Evolutionary conservation across 179 eudicot genomes (phyloP), one percentile per base, ranked within the genome.

Genomic region (Beta macrorhiza): DNA sequence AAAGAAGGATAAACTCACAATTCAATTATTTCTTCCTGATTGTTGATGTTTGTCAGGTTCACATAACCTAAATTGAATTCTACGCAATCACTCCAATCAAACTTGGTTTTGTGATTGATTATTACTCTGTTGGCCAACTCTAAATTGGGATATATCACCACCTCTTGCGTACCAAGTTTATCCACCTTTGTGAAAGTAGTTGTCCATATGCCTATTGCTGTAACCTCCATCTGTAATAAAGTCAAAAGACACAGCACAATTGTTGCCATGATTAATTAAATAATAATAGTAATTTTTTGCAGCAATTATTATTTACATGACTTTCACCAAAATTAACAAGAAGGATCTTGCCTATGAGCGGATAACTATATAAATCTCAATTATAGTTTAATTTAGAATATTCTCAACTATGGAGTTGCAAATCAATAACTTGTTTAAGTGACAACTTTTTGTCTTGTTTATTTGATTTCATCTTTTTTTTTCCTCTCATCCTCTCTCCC

Each of bases 121-220:
- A 84, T 61, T 12, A 57, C 29, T 49, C 65, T 81, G 20, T 5
- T 67, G 32, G 81, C 72, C 17, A 84, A 29, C 14, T 71, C 51
- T 22, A 73, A 32, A 70, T 81, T 84, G 20, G 84, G 86, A 44
- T 73, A 74, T 32, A 81, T 69, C 42, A 81, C 75, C 20, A 69
- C 77, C 70, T 67, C 63, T 62, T 65, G 22, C 12, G 25, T n/a
- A 44, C 78, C 78, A 5, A 17, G 2, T 0, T 32, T 29, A 25
- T 59, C 67, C 22, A 84, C 63, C 11, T 49, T 77, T 6, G 64
- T 49, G 65, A 81, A 84, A 13, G 79, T 71, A 20, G 86, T 84
- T 37, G 44, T 64, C 86, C 82, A 80, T 0, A 73, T 29, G 2
- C 51, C 64, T 29, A 79, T 79, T 44, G 67, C 64, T 58, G 19